Evolutionary conservation across 1,284 basidiomycete species (phyloP).

Genomic region (Boletellus dicymbophilus): DNA sequence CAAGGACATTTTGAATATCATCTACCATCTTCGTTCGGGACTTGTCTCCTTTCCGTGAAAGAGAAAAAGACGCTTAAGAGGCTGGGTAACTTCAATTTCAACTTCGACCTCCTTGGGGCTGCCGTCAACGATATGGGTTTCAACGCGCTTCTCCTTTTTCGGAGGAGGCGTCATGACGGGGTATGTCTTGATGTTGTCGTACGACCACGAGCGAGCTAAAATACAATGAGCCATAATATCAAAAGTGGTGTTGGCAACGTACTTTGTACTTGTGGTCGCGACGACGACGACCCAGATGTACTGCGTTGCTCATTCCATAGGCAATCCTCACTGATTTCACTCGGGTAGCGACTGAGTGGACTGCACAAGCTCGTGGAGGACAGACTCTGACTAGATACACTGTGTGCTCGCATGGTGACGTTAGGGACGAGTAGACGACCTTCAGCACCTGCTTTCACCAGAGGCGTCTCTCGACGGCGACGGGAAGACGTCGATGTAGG

Average conservation of each 20-base stretch:
- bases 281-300: slow-evolving; percentile 16
- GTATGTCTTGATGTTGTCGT: slow-evolving; percentile 67
- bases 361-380: slow-evolving; percentile 37
- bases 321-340: slow-evolving; percentile 36
- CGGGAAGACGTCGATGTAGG: slow-evolving; percentile 33
- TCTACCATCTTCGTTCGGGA: slow-evolving; percentile 31
- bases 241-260: slow-evolving; percentile 8
- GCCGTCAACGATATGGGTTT: slow-evolving; percentile 51
- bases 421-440: slow-evolving; percentile 69
- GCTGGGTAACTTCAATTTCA: slow-evolving; percentile 49
- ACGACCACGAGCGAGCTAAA: slow-evolving; percentile 65
- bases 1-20: slow-evolving; percentile 8
- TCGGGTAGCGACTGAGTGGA: slow-evolving; percentile 31
- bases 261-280: slow-evolving; percentile 36
- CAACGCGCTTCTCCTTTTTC: slow-evolving; percentile 54
- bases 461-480: slow-evolving; percentile 48
- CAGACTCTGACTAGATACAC: slow-evolving; percentile 39
- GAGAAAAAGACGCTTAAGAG: slow-evolving; percentile 50
- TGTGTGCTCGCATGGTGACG: slow-evolving; percentile 54
- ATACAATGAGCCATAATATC: not conserved
- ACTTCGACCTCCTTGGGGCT: slow-evolving; percentile 48
- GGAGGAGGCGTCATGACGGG: slow-evolving; percentile 58
- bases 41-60: slow-evolving; percentile 40
- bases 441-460: slow-evolving; percentile 57
- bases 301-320: slow-evolving; percentile 26